phyloP scores from a whole-genome alignment of 2,329 filamentous ascomycete species.

The Domatiomyces globalis region DNA sequence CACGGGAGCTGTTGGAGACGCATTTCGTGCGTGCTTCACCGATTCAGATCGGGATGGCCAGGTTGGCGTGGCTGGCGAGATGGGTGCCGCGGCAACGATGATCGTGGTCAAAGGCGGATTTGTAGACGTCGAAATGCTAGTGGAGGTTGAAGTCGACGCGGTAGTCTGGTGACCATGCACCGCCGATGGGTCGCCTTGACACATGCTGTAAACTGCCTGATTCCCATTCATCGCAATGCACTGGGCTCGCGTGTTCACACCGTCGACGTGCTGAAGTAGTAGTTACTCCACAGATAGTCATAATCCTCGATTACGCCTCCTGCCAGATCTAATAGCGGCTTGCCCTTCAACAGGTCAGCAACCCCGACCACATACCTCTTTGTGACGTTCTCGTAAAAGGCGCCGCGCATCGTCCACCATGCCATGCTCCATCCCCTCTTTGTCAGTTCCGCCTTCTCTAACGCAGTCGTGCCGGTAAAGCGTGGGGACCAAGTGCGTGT shows the following conservation, averaged over 20 bases:
- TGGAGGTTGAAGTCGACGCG: conserved; percentile 29
- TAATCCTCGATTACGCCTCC: conserved; percentile 87
- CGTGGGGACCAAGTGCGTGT: conserved; percentile 54
- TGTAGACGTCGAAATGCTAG: conserved; percentile 25
- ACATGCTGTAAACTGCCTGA: neutral
- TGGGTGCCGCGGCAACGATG: conserved; percentile 25
- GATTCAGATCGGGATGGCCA: conserved; percentile 9
- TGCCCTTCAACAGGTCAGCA: conserved; percentile 55
- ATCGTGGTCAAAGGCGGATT: conserved; percentile 26
- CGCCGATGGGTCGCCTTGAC: neutral
- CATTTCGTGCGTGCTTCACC: conserved; percentile 21
- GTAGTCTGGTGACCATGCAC: conserved; percentile 8
- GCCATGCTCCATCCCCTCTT: conserved; percentile 79
- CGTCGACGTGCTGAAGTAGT: conserved; percentile 67
- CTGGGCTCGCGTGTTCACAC: conserved; percentile 22
- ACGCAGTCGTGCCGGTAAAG: conserved; percentile 54
- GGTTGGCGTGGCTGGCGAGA: conserved; percentile 5
- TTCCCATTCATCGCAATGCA: neutral
- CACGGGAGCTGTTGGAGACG: conserved; percentile 20
- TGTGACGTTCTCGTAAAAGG: conserved; percentile 87
- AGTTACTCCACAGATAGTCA: conserved; percentile 95
- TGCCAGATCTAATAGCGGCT: conserved; percentile 65
- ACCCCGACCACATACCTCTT: conserved; percentile 32
- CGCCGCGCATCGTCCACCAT: conserved; percentile 96
- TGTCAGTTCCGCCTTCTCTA: conserved; percentile 81